Evolutionary conservation across 2,329 filamentous ascomycete genomes (phyloP).

Genomic region (Epichloe baconii): DNA sequence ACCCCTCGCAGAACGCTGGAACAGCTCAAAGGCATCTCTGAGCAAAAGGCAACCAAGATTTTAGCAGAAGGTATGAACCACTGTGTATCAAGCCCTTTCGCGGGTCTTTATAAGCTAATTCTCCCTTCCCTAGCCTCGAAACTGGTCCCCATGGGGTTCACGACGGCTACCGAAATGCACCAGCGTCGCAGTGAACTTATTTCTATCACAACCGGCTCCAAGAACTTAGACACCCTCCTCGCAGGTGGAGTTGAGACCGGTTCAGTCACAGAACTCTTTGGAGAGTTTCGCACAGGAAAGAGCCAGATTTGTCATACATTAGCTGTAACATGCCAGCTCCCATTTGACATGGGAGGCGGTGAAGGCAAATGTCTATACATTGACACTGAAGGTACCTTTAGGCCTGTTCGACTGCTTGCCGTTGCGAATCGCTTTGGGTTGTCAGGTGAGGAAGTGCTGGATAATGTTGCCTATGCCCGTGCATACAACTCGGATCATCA

Average conservation of each 20-base stretch:
- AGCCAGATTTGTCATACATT: slow-evolving; percentile 97
- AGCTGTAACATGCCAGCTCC: slow-evolving; percentile 94
- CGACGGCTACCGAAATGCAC: slow-evolving; percentile 98
- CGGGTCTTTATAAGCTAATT: slow-evolving; percentile 6
- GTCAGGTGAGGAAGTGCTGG: slow-evolving; percentile 90
- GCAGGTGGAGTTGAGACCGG: slow-evolving; percentile 94
- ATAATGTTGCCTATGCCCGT: slow-evolving; percentile 95
- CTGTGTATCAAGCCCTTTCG: neutral
- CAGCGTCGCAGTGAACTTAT: slow-evolving; percentile 92
- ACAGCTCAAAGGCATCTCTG: slow-evolving; percentile 95
- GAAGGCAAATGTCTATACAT: slow-evolving; percentile 98
- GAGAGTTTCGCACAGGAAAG: slow-evolving; percentile 95
- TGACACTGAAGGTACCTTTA: slow-evolving; percentile 94
- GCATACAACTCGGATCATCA: slow-evolving; percentile 99
- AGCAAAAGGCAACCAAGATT: slow-evolving; percentile 89
- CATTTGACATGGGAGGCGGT: slow-evolving; percentile 97
- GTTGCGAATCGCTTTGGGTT: slow-evolving; percentile 91
- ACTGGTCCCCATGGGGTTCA: slow-evolving; percentile 96
- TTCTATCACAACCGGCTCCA: slow-evolving; percentile 94
- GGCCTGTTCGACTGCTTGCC: slow-evolving; percentile 77
- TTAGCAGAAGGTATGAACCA: slow-evolving; percentile 60
- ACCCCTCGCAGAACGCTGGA: slow-evolving; percentile 73
- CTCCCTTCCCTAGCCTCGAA: slow-evolving; percentile 57
- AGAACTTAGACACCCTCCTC: slow-evolving; percentile 88
- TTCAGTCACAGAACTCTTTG: slow-evolving; percentile 95